phyloP scores from a whole-genome alignment of 495 filamentous ascomycete genomes.

The Penicillium lividum region DNA sequence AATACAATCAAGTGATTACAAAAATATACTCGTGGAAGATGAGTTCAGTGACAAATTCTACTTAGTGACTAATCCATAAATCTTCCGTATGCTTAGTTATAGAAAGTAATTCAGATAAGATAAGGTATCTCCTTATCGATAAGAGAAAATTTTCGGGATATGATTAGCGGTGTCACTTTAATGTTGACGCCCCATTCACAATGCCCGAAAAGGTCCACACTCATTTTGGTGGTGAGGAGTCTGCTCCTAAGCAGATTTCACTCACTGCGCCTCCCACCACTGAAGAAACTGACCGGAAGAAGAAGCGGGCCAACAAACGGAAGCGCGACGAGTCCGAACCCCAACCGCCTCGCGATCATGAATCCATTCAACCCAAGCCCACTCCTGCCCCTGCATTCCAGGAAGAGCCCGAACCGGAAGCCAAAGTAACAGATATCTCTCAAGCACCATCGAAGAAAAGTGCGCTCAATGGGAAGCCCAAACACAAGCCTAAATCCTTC shows the following conservation, averaged over 20 bases:
- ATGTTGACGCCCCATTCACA: conserved; percentile 16
- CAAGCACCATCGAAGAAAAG: conserved; percentile 5
- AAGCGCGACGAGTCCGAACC: conserved; percentile 39
- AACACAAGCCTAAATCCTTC: conserved; percentile 18
- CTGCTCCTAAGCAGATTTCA: conserved; percentile 7
- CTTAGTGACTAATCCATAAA: no score
- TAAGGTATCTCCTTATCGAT: conserved; percentile 9
- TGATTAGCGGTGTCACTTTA: neutral
- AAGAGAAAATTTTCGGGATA: conserved; percentile 34
- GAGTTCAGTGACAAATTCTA: no score
- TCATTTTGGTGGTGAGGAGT: conserved; percentile 25
- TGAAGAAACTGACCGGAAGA: conserved; percentile 29
- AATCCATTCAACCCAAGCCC: neutral
- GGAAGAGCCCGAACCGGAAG: conserved; percentile 4
- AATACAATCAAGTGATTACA: no score
- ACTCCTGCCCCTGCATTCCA: neutral
- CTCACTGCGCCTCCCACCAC: neutral
- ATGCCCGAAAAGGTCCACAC: conserved; percentile 53
- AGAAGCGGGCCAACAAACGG: conserved; percentile 44
- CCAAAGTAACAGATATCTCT: neutral
- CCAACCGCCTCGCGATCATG: conserved; percentile 7
- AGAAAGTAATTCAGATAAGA: neutral
- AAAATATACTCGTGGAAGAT: no score
- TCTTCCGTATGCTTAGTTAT: no score
- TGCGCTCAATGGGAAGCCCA: conserved; percentile 8